These are phyloP conservation scores for Cadophora sp. DNA, from an alignment of 2,329 filamentous ascomycete genomes.

Conservation along the genomic window DNA sequence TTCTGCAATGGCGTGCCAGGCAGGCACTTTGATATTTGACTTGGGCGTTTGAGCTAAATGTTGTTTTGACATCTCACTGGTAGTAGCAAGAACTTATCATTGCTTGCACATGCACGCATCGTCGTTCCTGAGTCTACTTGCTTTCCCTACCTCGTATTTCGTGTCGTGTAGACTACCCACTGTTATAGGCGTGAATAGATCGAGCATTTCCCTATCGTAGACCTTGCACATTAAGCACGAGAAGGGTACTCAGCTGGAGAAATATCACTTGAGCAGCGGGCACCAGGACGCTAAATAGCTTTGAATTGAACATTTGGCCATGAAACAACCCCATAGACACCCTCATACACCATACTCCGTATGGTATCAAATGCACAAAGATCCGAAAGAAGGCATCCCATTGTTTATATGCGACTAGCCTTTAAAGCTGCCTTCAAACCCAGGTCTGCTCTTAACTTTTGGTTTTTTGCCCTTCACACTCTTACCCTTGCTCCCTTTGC, in stretches of 20 bases:
- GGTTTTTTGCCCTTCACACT: conserved; percentile 54
- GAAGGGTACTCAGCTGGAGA: too few relatives aligned
- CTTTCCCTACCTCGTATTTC: neutral
- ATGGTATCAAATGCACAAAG: conserved; percentile 6
- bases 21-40: conserved; percentile 12
- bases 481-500: conserved; percentile 62
- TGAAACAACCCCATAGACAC: conserved; percentile 17
- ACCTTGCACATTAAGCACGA: too few relatives aligned
- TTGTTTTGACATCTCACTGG: neutral
- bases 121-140: neutral
- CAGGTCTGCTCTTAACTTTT: conserved; percentile 55
- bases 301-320: neutral
- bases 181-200: neutral
- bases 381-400: conserved; percentile 12
- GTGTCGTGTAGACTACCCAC: too few relatives aligned
- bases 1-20: conserved; percentile 12
- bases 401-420: conserved; percentile 24
- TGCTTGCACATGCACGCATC: conserved; percentile 5
- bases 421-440: conserved; percentile 61
- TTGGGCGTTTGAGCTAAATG: conserved; percentile 9
- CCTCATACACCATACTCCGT: neutral
- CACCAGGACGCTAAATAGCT: neutral
- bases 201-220: too few relatives aligned
- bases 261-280: too few relatives aligned
- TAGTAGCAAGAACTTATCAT: neutral